Conservation (phyloP, 2,329 filamentous ascomycete genomes). For the Thielaviopsis musarum region DNA sequence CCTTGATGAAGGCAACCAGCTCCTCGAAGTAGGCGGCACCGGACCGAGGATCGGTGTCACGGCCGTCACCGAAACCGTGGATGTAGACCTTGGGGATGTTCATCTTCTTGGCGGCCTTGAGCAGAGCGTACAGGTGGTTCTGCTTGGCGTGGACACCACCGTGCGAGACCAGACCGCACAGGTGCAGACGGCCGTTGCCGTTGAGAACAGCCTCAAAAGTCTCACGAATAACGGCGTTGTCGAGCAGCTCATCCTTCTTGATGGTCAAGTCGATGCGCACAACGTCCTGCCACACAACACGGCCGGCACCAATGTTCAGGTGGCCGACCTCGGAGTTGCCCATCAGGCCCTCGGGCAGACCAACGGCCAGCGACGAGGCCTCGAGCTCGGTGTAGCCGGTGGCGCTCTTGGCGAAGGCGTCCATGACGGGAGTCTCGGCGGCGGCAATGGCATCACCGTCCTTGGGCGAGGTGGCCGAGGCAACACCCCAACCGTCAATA, state of each 20-base stretch:
- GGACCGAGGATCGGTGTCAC: slow-evolving; percentile 95
- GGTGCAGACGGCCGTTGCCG: slow-evolving; percentile 80
- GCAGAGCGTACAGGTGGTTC: slow-evolving; percentile 72
- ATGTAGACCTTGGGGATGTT: slow-evolving; percentile 85
- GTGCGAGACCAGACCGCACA: slow-evolving; percentile 83
- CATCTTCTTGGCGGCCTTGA: slow-evolving; percentile 79
- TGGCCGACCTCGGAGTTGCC: slow-evolving; percentile 98
- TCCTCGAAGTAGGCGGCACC: slow-evolving; percentile 75
- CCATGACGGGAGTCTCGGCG: slow-evolving; percentile 89
- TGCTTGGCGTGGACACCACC: slow-evolving; percentile 96
- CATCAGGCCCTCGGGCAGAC: slow-evolving; percentile 92
- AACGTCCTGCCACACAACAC: slow-evolving; percentile 96
- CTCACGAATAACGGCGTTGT: slow-evolving; percentile 59
- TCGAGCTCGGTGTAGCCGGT: slow-evolving; percentile 87
- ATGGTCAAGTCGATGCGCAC: slow-evolving; percentile 90
- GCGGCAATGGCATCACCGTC: slow-evolving; percentile 90
- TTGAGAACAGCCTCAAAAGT: slow-evolving; percentile 67
- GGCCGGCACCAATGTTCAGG: slow-evolving; percentile 92
- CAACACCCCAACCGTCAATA: slow-evolving; percentile 96
- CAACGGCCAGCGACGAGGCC: slow-evolving; percentile 87
- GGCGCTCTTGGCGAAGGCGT: slow-evolving; percentile 65
- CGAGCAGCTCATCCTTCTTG: slow-evolving; percentile 65
- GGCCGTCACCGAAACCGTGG: slow-evolving; percentile 97
- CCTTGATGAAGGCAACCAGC: slow-evolving; percentile 62
- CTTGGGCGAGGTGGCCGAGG: slow-evolving; percentile 62